Evolutionary conservation across 2,329 filamentous ascomycete genomes (phyloP).

Genomic region (Aspergillus sp.): DNA sequence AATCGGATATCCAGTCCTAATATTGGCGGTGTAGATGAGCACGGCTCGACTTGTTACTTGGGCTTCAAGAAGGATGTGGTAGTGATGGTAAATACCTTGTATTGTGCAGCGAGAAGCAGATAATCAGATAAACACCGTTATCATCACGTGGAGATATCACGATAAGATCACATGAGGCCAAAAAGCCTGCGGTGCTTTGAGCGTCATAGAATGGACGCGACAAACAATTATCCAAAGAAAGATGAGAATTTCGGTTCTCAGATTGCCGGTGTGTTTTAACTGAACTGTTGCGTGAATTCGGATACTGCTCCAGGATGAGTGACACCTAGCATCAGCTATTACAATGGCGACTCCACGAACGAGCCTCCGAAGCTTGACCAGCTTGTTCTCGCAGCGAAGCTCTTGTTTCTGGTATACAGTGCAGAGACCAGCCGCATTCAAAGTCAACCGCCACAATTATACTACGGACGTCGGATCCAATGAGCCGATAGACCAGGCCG

Average conservation of each 20-base stretch:
- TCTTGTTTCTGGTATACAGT: slow-evolving; percentile 14
- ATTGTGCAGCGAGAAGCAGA: background rate
- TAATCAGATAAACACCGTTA: background rate
- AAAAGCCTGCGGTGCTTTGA: background rate
- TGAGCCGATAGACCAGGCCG: slow-evolving; percentile 9
- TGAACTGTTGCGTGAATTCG: background rate
- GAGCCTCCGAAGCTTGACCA: slow-evolving; percentile 16
- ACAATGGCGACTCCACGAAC: slow-evolving; percentile 24
- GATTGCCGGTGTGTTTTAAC: background rate
- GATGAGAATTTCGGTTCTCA: slow-evolving; percentile 1
- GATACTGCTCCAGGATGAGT: slow-evolving; percentile 15
- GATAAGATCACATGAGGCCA: slow-evolving; percentile 1
- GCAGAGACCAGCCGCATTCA: slow-evolving; percentile 8
- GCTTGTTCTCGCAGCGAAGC: slow-evolving; percentile 19
- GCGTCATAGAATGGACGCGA: background rate
- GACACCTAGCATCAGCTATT: slow-evolving; percentile 14
- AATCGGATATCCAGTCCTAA: background rate
- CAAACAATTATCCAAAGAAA: background rate
- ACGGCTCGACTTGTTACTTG: background rate
- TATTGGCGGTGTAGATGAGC: background rate
- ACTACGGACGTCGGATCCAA: slow-evolving; percentile 18
- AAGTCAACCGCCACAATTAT: slow-evolving; percentile 22
- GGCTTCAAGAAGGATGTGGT: no score
- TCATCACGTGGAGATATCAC: slow-evolving; percentile 1
- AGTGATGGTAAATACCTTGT: background rate